Evolutionary conservation across 2,329 filamentous ascomycete genomes (phyloP).

Genomic region (Talaromyces atroroseus): DNA sequence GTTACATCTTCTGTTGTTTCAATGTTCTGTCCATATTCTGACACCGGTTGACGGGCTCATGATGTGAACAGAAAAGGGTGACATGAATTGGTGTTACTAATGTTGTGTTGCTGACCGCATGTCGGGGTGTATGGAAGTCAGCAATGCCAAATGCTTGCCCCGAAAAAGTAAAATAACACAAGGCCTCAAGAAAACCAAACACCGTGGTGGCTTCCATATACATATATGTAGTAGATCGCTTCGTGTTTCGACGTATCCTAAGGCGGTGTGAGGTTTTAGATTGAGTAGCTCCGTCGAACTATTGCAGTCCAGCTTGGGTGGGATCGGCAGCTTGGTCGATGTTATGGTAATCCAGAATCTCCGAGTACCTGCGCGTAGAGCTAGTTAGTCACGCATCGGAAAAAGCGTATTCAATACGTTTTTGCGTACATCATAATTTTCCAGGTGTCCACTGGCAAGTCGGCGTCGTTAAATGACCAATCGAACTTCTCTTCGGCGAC

Average conservation of each 20-base stretch:
- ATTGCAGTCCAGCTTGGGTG: conserved; percentile 8
- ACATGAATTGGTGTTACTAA: not conserved
- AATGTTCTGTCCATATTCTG: conserved; percentile 13
- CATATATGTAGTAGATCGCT: conserved; percentile 6
- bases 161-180: conserved; percentile 6
- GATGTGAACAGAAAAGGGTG: not conserved
- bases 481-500: conserved; percentile 96
- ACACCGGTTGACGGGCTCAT: not conserved
- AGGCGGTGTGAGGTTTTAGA: not conserved
- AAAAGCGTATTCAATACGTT: not conserved
- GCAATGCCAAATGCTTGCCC: conserved; percentile 9
- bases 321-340: conserved; percentile 53
- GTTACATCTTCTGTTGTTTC: conserved; percentile 3
- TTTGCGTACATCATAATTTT: conserved; percentile 96
- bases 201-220: conserved; percentile 4
- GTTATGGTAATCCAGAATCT: conserved; percentile 98
- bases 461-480: conserved; percentile 98
- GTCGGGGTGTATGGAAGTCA: not conserved
- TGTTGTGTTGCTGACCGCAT: not conserved
- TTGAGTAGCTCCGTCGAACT: not conserved
- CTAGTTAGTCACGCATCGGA: conserved; percentile 11
- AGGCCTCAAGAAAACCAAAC: conserved; percentile 3
- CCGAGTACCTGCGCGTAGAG: conserved; percentile 70
- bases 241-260: conserved; percentile 4
- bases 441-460: conserved; percentile 97